phyloP scores from a whole-genome alignment of 257 asterid genomes.

The Ilex aquifolium region DNA sequence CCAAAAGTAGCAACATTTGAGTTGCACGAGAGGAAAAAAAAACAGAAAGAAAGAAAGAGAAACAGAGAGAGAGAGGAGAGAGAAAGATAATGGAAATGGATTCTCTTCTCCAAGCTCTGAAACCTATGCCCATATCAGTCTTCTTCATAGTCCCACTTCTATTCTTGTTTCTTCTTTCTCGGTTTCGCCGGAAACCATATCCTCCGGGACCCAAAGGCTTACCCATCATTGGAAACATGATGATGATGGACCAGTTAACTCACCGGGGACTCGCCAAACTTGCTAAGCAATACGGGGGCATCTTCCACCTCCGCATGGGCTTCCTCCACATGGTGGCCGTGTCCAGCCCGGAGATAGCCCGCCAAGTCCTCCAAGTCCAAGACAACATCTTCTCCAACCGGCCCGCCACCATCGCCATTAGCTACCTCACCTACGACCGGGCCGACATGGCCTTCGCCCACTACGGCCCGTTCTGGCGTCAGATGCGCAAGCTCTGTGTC shows the following conservation, averaged over 20 bases:
- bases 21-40: no score
- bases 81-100: neutral
- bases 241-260: conserved; percentile 56
- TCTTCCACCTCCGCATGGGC: conserved; percentile 68
- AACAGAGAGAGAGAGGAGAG: no score
- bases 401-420: conserved; percentile 68
- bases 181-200: conserved; percentile 36
- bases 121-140: conserved; percentile 11
- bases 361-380: conserved; percentile 72
- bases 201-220: conserved; percentile 87
- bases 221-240: conserved; percentile 82
- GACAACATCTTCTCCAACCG: conserved; percentile 88
- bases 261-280: conserved; percentile 70
- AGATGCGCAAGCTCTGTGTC: conserved; percentile 85
- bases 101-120: conserved; percentile 17
- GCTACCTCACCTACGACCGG: conserved; percentile 68
- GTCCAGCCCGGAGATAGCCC: conserved; percentile 76
- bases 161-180: conserved; percentile 18
- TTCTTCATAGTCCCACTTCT: conserved; percentile 20
- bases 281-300: conserved; percentile 69
- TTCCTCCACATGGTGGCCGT: conserved; percentile 56
- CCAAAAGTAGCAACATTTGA: no score
- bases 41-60: no score
- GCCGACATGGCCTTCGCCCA: conserved; percentile 96
- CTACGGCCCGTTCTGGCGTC: conserved; percentile 96